phyloP scores from a whole-genome alignment of 192 early-diverging fungal species.

The Globomyces pollinis-pini region DNA sequence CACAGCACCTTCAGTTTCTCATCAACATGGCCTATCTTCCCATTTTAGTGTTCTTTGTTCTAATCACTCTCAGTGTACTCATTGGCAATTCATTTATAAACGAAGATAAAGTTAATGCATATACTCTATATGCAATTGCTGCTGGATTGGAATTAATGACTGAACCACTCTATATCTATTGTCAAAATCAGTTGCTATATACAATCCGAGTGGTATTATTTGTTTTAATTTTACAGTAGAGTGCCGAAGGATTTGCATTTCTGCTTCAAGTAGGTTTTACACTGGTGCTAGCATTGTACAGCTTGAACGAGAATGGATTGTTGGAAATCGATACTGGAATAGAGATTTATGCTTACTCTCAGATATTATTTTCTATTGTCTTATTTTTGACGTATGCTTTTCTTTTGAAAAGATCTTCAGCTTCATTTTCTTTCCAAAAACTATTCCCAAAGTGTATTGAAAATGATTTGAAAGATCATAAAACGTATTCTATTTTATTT shows the following conservation, averaged over 20 bases:
- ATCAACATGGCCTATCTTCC: constrained; percentile 71
- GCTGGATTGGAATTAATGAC: constrained; percentile 72
- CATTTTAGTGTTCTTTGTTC: constrained; percentile 32
- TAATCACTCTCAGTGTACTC: constrained; percentile 10
- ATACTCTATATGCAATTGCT: constrained; percentile 62
- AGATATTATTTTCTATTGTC: constrained; percentile 60
- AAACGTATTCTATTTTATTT: constrained; percentile 16
- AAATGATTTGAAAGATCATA: too few species aligned
- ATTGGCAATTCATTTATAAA: neutral
- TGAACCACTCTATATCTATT: constrained; percentile 80
- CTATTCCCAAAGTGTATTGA: neutral
- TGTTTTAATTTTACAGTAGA: too few species aligned
- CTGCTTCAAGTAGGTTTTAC: constrained; percentile 63
- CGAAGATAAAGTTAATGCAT: constrained; percentile 25
- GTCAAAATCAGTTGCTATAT: constrained; percentile 65
- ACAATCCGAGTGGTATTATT: constrained; percentile 65
- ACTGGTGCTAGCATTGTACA: constrained; percentile 35
- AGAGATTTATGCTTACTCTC: constrained; percentile 71
- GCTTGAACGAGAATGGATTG: constrained; percentile 8
- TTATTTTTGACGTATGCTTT: constrained; percentile 51
- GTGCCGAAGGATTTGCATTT: constrained; percentile 82
- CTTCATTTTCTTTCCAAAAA: neutral
- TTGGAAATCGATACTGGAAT: constrained; percentile 46
- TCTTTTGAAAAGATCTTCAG: neutral
- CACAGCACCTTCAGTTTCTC: constrained; percentile 42